Evolutionary conservation across 192 early-diverging fungal genomes (phyloP).

Genomic region (Irineochytrium annulatum): DNA sequence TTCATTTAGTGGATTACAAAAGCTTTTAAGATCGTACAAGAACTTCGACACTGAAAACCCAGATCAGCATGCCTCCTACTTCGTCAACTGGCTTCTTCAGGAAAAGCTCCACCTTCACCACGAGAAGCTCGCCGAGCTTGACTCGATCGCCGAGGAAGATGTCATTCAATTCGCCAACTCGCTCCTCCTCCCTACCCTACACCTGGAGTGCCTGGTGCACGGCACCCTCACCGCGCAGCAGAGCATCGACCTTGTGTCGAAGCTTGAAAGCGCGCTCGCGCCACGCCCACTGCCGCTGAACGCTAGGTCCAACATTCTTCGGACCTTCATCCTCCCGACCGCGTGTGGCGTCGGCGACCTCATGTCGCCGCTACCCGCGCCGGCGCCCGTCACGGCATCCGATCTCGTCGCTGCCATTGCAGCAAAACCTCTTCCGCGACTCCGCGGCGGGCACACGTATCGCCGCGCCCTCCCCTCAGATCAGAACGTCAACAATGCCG

Average conservation of each 20-base stretch:
- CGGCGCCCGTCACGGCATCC: background rate
- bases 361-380: background rate
- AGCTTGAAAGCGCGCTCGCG: conserved; percentile 53
- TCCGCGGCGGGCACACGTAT: conserved; percentile 15
- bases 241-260: conserved; percentile 54
- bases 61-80: conserved; percentile 72
- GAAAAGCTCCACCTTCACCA: conserved; percentile 70
- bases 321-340: conserved; percentile 50
- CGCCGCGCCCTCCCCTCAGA: conserved; percentile 58
- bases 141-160: conserved; percentile 64
- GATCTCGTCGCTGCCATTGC: background rate
- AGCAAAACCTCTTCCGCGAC: too few species aligned
- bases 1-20: background rate
- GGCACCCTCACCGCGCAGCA: conserved; percentile 73
- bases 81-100: conserved; percentile 70
- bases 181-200: conserved; percentile 58
- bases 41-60: conserved; percentile 78
- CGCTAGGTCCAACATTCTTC: conserved; percentile 47
- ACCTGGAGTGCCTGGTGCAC: conserved; percentile 74
- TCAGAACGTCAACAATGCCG: conserved; percentile 83
- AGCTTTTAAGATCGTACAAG: conserved; percentile 64
- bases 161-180: conserved; percentile 69
- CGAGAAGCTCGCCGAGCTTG: conserved; percentile 75
- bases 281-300: conserved; percentile 49
- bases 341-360: background rate